Conservation (phyloP, 768 basidiomycete species). For the Trametes maxima region DNA sequence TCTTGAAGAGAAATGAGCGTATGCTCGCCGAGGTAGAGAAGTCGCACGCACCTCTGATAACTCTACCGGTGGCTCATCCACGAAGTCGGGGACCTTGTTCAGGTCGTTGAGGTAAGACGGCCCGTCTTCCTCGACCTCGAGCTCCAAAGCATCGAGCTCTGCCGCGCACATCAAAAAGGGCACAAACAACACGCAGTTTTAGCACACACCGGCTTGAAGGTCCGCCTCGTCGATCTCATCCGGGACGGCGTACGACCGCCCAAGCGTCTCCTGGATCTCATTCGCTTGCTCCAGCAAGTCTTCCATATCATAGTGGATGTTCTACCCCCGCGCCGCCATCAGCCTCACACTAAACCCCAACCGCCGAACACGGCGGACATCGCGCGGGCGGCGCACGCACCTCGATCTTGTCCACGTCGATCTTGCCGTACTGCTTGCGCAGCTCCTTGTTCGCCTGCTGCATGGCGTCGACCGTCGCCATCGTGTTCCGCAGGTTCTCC, state of each 20-base stretch:
- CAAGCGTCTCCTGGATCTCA: slow-evolving; percentile 94
- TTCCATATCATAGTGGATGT: slow-evolving; percentile 97
- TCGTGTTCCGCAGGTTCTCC: slow-evolving; percentile 98
- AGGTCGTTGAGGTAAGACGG: slow-evolving; percentile 86
- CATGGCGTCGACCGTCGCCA: slow-evolving; percentile 99
- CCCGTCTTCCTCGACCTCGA: slow-evolving; percentile 91
- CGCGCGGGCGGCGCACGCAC: slow-evolving; percentile 43
- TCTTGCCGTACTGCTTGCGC: slow-evolving; percentile 94
- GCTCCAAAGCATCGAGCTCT: slow-evolving; percentile 94
- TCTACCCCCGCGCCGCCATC: slow-evolving; percentile 45
- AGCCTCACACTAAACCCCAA: not conserved
- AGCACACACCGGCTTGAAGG: slow-evolving; percentile 81
- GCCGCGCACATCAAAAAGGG: slow-evolving; percentile 2
- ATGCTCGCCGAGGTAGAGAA: not conserved
- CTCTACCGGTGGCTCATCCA: slow-evolving; percentile 85
- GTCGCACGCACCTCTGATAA: slow-evolving; percentile 51
- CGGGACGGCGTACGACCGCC: slow-evolving; percentile 92
- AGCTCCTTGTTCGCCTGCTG: slow-evolving; percentile 94
- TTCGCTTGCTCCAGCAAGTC: slow-evolving; percentile 96
- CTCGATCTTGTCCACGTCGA: slow-evolving; percentile 98
- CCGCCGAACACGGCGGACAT: not conserved
- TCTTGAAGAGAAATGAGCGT: not conserved
- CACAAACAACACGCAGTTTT: not conserved
- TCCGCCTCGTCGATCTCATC: slow-evolving; percentile 98
- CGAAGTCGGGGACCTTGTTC: slow-evolving; percentile 88